Base-by-base conservation (phyloP, 768 basidiomycete genomes). In the Pisolithus orientalis region DNA sequence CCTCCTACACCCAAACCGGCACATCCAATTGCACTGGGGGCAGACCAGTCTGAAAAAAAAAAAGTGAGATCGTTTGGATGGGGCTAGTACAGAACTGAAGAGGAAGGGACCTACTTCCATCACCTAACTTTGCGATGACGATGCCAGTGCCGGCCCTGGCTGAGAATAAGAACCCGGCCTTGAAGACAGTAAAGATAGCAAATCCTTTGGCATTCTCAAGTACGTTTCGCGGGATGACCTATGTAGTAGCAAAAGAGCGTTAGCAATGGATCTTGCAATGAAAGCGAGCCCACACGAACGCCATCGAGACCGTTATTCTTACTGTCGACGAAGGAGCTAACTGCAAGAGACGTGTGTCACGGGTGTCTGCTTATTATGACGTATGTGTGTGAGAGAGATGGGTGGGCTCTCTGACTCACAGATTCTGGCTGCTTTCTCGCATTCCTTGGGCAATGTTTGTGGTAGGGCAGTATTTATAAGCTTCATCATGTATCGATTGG, bases 11-110 rank as follows among this genome's bases (percentile, higher is more conserved):
- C 95, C 5, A 94, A 64, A 0, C 95, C 95, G 13, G 87, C 95
- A 3, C 90, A 85, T 25, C 94, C 94, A 43, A 99, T 95, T 3
- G 95, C 96, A 64, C 87, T 89, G 3, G 96, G 96, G 17, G 94
- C 84, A 34, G 90, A 91, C 94, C 94, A 99, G 37, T 80, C 88
- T 93, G 51, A 85, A 92, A 39, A 77, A 92, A 39, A 77, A 81
- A 86, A 40, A 1, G 40, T 53, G 6, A 54, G 25, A 27, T 9
- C 31, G 32, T 27, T 53, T 50, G 45, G 28, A 45, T 13, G 29
- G 42, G 39, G 32, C 43, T 16, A 27, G 44, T n/a, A 29, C 39
- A 44, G 44, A 39, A 42, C 24, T 17, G 16, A 14, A 45, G 6
- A 47, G 43, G 24, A 51, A 39, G 53, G 28, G 24, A 73, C 91